Percentiles rank a stretch among this genome's conserved stretches.
phyloP scores from a whole-genome alignment of 495 filamentous ascomycete genomes.

The Aspergillus leporis region DNA sequence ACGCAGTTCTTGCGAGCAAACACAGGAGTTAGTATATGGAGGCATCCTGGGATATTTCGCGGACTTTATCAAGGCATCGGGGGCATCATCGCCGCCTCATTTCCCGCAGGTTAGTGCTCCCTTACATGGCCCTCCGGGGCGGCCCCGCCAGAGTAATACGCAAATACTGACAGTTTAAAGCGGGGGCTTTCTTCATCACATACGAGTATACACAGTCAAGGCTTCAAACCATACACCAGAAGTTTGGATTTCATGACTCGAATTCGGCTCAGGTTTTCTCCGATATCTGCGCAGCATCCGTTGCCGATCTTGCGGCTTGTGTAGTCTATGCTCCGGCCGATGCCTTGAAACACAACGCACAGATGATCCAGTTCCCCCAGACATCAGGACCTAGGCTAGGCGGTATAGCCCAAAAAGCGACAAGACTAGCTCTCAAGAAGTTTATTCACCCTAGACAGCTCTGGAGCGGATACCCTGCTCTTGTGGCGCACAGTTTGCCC shows the following conservation, averaged over 20 bases:
- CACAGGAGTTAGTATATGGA: not conserved
- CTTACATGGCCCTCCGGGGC: too few species aligned
- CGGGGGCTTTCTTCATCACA: not conserved
- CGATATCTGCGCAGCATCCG: not conserved
- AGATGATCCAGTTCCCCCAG: not conserved
- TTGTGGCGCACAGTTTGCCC: not conserved
- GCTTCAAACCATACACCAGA: not conserved
- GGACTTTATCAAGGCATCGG: not conserved
- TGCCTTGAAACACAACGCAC: not conserved
- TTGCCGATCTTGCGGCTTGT: not conserved
- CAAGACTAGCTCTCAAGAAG: not conserved
- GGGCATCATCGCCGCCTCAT: not conserved
- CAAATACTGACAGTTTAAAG: not conserved
- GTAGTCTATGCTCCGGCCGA: not conserved
- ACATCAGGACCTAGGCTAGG: not conserved
- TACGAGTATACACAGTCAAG: not conserved
- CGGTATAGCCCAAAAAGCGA: not conserved
- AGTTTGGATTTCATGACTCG: not conserved
- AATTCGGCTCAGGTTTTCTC: not conserved
- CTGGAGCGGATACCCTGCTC: conserved; percentile 1
- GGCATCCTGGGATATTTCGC: not conserved
- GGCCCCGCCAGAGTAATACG: too few species aligned
- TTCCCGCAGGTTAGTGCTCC: not conserved
- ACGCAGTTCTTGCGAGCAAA: not conserved
- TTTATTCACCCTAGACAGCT: not conserved